Percentiles rank a stretch among this genome's conserved stretches.
Evolutionary conservation across 2,329 filamentous ascomycete genomes (phyloP).

Genomic region (Phialocephala sp.): DNA sequence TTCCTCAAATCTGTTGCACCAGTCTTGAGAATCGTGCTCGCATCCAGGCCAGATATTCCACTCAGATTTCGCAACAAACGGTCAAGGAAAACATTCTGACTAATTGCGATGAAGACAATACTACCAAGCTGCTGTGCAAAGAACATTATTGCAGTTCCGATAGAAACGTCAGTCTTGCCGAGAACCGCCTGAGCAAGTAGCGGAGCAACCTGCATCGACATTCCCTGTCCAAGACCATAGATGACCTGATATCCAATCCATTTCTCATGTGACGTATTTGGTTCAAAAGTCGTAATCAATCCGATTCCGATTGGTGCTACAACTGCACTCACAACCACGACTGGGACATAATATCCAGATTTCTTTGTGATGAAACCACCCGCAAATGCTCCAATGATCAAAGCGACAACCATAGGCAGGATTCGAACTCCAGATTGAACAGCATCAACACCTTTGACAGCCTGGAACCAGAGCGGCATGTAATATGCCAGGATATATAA

Average conservation of each 20-base stretch:
- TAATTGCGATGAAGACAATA: conserved; percentile 60
- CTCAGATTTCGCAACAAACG: not conserved
- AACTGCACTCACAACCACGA: not conserved
- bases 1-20: not conserved
- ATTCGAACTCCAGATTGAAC: conserved; percentile 40
- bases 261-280: conserved; percentile 35
- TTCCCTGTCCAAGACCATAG: conserved; percentile 58
- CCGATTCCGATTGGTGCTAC: conserved; percentile 44
- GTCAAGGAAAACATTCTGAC: conserved; percentile 48
- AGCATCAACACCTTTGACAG: conserved; percentile 23
- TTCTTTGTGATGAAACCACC: conserved; percentile 40
- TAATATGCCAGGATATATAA: conserved; percentile 42
- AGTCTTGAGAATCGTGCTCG: not conserved
- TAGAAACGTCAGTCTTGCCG: conserved; percentile 54
- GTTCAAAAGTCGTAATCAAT: conserved; percentile 45
- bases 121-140: conserved; percentile 63
- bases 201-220: conserved; percentile 60
- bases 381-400: conserved; percentile 32
- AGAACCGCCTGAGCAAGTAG: conserved; percentile 62
- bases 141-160: conserved; percentile 58
- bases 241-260: conserved; percentile 64
- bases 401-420: conserved; percentile 34
- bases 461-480: conserved; percentile 34
- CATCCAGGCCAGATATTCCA: not conserved
- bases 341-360: conserved; percentile 33